Conservation (phyloP, 805 yeast species). For the Nakazawaea siamensis region DNA sequence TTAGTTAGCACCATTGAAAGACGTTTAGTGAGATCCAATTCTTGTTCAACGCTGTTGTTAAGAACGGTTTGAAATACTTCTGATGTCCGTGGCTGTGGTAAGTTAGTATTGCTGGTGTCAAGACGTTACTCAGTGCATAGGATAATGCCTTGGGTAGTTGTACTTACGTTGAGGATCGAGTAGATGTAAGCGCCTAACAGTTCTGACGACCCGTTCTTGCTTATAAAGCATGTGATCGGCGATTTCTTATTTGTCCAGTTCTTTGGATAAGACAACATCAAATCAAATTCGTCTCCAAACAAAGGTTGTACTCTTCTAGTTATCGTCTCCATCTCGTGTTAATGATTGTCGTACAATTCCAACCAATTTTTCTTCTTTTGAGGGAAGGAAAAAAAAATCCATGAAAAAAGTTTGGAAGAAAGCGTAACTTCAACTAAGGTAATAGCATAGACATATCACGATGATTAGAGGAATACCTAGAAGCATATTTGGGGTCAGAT, state of each 20-base stretch:
- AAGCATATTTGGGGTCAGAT: conserved; percentile 10
- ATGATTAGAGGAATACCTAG: conserved; percentile 3
- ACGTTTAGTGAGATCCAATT: conserved; percentile 34
- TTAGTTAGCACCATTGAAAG: conserved; percentile 31
- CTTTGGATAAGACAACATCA: conserved; percentile 11
- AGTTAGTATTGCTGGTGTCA: too few species aligned
- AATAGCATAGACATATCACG: not conserved
- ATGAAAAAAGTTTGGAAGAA: not conserved
- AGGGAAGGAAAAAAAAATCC: not conserved
- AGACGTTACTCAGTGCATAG: too few species aligned
- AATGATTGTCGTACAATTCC: too few species aligned
- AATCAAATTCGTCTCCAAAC: conserved; percentile 19
- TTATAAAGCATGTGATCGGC: conserved; percentile 29
- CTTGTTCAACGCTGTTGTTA: conserved; percentile 29
- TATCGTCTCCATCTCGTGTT: too few species aligned
- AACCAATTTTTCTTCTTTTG: too few species aligned
- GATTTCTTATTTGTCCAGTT: conserved; percentile 11
- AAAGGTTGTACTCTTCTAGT: too few species aligned
- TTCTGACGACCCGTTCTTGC: conserved; percentile 22
- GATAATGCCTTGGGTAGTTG: too few species aligned
- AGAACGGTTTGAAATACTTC: conserved; percentile 34
- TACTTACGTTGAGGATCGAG: conserved; percentile 27
- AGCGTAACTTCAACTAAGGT: not conserved
- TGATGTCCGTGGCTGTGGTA: conserved; percentile 9
- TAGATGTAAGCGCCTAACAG: conserved; percentile 36